Conservation (phyloP, 352 stramenopile genomes). For the Phytophthora tentaculata region DNA sequence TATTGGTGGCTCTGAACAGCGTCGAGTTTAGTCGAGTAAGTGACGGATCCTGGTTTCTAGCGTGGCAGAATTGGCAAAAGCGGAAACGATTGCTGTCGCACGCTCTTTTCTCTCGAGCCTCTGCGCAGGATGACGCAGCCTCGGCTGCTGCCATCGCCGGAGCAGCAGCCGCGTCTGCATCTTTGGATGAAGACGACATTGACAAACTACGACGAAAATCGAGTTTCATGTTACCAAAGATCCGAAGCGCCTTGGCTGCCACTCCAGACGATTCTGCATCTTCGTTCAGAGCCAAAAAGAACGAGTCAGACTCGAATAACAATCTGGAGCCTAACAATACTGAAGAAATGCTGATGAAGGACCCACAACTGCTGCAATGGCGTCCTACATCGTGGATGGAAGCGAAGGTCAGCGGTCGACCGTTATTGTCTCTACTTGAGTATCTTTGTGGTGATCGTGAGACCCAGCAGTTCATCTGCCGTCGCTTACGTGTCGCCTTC, state of each 20-base stretch:
- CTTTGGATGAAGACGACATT: constrained; percentile 31
- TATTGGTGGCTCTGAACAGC: constrained; percentile 70
- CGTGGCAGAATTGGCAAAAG: constrained; percentile 89
- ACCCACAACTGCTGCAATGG: constrained; percentile 62
- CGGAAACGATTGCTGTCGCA: constrained; percentile 58
- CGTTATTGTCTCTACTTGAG: constrained; percentile 55
- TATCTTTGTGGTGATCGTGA: constrained; percentile 56
- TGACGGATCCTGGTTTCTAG: constrained; percentile 68
- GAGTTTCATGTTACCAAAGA: constrained; percentile 57
- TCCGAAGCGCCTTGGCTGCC: constrained; percentile 26
- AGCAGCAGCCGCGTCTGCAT: constrained; percentile 25
- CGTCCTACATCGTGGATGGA: constrained; percentile 52
- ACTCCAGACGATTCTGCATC: constrained; percentile 10
- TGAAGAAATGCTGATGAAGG: constrained; percentile 29
- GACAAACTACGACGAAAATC: constrained; percentile 42
- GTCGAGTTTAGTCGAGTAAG: constrained; percentile 67
- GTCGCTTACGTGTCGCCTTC: constrained; percentile 61
- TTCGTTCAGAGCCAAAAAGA: constrained; percentile 2
- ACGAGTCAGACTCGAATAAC: constrained; percentile 24
- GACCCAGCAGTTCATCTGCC: constrained; percentile 63
- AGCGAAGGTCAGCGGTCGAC: constrained; percentile 34
- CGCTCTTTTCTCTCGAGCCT: constrained; percentile 39
- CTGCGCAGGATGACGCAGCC: constrained; percentile 13
- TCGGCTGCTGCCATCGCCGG: constrained; percentile 28
- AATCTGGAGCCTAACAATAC: constrained; percentile 31